Percentiles rank a stretch among this genome's conserved stretches.
Evolutionary conservation across 225 moss, liverwort and hornwort genomes (phyloP).

Genomic region (Asterella californica): DNA sequence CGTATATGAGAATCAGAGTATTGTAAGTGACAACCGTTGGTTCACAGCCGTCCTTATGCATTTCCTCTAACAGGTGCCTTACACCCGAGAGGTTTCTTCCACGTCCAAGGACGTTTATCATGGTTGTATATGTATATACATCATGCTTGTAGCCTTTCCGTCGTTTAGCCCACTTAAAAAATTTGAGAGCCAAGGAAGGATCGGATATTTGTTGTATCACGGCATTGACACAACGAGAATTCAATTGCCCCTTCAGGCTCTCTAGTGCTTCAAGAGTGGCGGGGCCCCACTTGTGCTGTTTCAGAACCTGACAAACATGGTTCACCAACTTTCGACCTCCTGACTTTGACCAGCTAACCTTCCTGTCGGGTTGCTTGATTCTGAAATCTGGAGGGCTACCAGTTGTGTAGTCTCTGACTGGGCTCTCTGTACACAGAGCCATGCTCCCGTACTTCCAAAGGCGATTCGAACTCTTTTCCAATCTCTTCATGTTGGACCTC

Average conservation of each 20-base stretch:
- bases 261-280: conserved; percentile 30
- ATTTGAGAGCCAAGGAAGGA: conserved; percentile 30
- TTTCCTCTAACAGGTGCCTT: conserved; percentile 40
- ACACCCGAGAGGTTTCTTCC: conserved; percentile 39
- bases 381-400: conserved; percentile 33
- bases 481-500: conserved; percentile 26
- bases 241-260: conserved; percentile 24
- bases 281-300: conserved; percentile 33
- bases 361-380: conserved; percentile 16
- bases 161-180: conserved; percentile 46
- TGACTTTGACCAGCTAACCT: conserved; percentile 36
- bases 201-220: conserved; percentile 39
- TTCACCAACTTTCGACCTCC: conserved; percentile 37
- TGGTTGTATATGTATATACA: conserved; percentile 44
- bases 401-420: conserved; percentile 36
- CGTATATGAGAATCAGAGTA: conserved; percentile 44
- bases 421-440: conserved; percentile 41
- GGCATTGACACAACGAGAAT: conserved; percentile 28
- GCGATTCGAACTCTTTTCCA: conserved; percentile 39
- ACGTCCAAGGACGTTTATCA: conserved; percentile 45
- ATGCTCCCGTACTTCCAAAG: conserved; percentile 49
- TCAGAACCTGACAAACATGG: conserved; percentile 37
- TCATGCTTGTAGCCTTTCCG: conserved; percentile 38
- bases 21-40: conserved; percentile 43
- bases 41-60: conserved; percentile 38